Base-by-base conservation (phyloP, 2,329 filamentous ascomycete genomes). In the Claviceps sp. region DNA sequence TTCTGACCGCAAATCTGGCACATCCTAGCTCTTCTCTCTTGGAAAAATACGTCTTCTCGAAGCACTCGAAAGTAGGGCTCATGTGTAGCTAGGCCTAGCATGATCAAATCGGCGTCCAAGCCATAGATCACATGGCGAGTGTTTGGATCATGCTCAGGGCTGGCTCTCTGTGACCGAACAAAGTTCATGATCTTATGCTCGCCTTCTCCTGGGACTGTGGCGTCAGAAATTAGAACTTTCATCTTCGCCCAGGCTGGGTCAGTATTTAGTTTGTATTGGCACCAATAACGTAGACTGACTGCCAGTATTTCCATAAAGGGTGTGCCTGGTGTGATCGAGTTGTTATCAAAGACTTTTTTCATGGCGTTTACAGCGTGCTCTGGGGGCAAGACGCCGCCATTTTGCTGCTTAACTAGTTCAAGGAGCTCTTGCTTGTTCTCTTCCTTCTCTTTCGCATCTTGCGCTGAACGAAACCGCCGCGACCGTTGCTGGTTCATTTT, bases 131-230 rank as follows among this genome's bases (percentile, higher is more conserved):
- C 94, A 70, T 98, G 93, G 55, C 87, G 86, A 22, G 93, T 97
- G 67, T 98, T 97, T 24, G 93, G 93, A 63, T 98, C 85, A 67
- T 98, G 89, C 57, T 94, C 85, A 5, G 90, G 85, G 50, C 88
- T 93, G 48, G 86, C 81, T 62, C 93, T 83, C 69, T 98, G 94
- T 40, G 91, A 95, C 62, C 93, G 84, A 58, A 98, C 81, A 66
- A 97, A 98, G 60, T 93, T 84, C 93, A 98, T 98, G 64, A 98
- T 97, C 70, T 98, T 98, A 69, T 98, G 93, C 72, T 98, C 93
- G 65, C 93, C 93, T 71, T 98, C 93, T 64, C 93, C 93, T 51
- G 93, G 93, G 41, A 98, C 90, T 42, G 91, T 96, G 51, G 93
- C 91, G 73, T 98, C 93, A 8, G 93, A 98, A 59, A 98, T 97